A percentile compares a stretch with the other conserved stretches of the same genome.
phyloP scores from a whole-genome alignment of 1,139 yeast species.

The Taiozyma onychis region DNA sequence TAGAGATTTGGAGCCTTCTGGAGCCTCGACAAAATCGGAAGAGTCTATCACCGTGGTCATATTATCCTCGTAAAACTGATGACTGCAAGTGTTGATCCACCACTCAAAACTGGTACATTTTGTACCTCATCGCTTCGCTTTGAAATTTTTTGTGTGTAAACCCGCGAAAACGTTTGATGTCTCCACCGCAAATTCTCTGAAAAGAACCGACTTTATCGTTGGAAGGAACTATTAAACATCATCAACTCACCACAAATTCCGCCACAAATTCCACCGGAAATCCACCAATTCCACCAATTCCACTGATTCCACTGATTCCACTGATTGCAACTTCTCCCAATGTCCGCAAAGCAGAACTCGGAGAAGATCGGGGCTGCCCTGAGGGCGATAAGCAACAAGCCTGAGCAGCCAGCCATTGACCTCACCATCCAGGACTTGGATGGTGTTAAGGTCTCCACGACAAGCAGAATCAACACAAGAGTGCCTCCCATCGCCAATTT shows the following conservation, averaged over 20 bases:
- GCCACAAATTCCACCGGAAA: background rate
- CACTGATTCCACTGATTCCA: background rate
- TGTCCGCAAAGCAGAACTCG: conserved; percentile 38
- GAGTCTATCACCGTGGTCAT: conserved; percentile 20
- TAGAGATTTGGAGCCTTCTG: conserved; percentile 34
- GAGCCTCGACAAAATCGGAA: conserved; percentile 33
- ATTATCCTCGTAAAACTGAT: background rate
- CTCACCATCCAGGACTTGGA: conserved; percentile 56
- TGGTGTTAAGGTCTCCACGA: conserved; percentile 61
- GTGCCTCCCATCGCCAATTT: conserved; percentile 67
- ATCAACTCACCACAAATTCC: background rate
- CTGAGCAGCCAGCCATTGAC: conserved; percentile 31
- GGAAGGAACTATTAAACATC: too few relatives aligned
- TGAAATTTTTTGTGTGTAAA: background rate
- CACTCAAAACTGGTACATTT: too few relatives aligned
- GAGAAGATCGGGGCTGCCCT: conserved; percentile 71
- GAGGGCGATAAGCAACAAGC: conserved; percentile 58
- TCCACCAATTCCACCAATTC: background rate
- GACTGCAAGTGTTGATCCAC: too few relatives aligned
- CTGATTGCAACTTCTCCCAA: background rate
- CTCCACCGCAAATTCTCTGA: too few relatives aligned
- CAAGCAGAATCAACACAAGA: conserved; percentile 56
- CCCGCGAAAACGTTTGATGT: background rate
- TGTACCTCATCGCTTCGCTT: background rate
- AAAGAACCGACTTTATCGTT: too few relatives aligned